phyloP scores from a whole-genome alignment of 1,284 basidiomycete genomes.

The Papiliotrema laurentii region DNA sequence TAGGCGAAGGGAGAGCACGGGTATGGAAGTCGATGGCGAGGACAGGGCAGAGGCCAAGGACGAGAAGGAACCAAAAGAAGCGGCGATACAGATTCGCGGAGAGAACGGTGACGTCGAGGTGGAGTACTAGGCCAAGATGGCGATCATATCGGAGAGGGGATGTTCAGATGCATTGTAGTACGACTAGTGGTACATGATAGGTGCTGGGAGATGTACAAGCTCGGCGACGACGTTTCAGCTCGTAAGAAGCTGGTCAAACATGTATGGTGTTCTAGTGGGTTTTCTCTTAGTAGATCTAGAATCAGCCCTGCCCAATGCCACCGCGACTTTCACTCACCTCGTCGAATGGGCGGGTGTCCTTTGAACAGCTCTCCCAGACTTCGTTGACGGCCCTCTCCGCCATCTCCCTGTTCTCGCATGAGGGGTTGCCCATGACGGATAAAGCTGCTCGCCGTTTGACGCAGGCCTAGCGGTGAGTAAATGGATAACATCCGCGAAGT shows the following conservation, averaged over 20 bases:
- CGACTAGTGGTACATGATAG: too few species aligned
- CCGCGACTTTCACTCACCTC: slow-evolving; percentile 57
- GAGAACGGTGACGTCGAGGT: slow-evolving; percentile 39
- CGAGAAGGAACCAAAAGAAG: slow-evolving; percentile 1
- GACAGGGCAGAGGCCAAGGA: slow-evolving; percentile 1
- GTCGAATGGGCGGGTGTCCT: slow-evolving; percentile 93
- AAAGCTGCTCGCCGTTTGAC: slow-evolving; percentile 80
- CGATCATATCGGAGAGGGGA: not conserved
- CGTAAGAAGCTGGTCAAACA: too few species aligned
- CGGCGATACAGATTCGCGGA: slow-evolving; percentile 19
- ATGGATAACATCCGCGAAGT: slow-evolving; percentile 5
- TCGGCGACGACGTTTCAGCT: too few species aligned
- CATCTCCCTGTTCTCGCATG: slow-evolving; percentile 67
- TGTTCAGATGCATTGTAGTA: not conserved
- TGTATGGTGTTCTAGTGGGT: too few species aligned
- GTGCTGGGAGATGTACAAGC: too few species aligned
- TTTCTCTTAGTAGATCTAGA: slow-evolving; percentile 8
- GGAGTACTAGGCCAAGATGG: slow-evolving; percentile 20
- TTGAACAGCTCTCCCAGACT: slow-evolving; percentile 94
- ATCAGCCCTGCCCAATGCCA: too few species aligned
- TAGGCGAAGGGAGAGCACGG: slow-evolving; percentile 13
- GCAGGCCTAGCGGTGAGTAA: slow-evolving; percentile 59
- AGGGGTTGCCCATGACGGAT: slow-evolving; percentile 74
- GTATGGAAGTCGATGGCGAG: slow-evolving; percentile 11
- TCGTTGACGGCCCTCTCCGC: slow-evolving; percentile 90